Evolutionary conservation across 2,329 filamentous ascomycete genomes (phyloP), one percentile per base, ranked within the genome.

Genomic region (Bisporella sp.): DNA sequence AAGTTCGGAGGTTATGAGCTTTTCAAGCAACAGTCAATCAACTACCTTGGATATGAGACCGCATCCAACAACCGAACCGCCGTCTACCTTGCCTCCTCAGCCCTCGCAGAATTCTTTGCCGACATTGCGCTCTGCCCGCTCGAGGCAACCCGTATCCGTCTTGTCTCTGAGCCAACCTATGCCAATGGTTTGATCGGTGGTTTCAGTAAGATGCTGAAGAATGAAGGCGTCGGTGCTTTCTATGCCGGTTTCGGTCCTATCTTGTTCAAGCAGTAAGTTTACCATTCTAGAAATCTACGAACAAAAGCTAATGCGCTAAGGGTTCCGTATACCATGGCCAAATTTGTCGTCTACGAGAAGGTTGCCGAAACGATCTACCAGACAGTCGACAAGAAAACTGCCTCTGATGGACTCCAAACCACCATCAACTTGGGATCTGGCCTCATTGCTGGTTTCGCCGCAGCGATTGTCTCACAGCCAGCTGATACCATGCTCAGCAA

Each of bases 1-100:
- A 95, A 95, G 77, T 93, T 93, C 72, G 89, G 89, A 71, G 89
- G 89, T 70, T 95, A 95, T 73, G 89, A 95, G 76, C 85, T 95
- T 76, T 95, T 95, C 86, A 95, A 95, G 85, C 82, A 91, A 77
- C 87, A 93, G 75, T 81, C 76, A 68, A 93, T 95, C 73, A 85
- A 89, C 77, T 56, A 77, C 57, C 73, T 95, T 66, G 89, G 89
- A 66, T 83, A 84, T 69, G 87, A 91, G 73, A 81, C 76, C 59
- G 87, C 87, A 63, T 77, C 78, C 64, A 79, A 89, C 71, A 89
- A 91, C 82, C 81, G 87, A 63, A 89, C 85, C 56, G 82, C 81
- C 60, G 83, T 92, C 73, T 92, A 92, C 79, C 80, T 89, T 60
- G 86, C 78, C 61, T 84, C 82, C 41, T 75, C 82, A 58, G 82